Base-by-base conservation (phyloP, 352 stramenopile genomes). In the Peronospora destructor region DNA sequence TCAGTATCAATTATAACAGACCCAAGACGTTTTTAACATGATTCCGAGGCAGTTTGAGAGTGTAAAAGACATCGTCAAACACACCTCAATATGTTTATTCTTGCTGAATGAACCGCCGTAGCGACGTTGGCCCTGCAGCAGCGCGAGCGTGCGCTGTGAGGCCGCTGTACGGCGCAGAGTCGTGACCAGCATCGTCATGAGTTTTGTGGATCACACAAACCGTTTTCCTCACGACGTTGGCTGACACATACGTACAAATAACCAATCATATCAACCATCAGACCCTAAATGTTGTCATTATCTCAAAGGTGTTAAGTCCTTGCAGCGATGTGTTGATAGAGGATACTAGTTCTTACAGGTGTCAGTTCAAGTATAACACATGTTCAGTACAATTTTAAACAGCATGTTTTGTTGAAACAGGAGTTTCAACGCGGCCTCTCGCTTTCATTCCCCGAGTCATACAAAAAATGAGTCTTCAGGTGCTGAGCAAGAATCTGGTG, bases 31-130 rank as follows among this genome's bases (percentile, higher is more conserved):
- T 33, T 32, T 4, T 19, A 7, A 44, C 21, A 28, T 36, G 8
- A 17, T 43, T 46, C 6, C n/a, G 4, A 3, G 2, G 11, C 34
- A n/a, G 13, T 17, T 32, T 21, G 28, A 35, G 11, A 7, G 9
- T 30, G 26, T 30, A 17, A 14, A 39, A 25, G 12, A 6, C 7
- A 13, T 19, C 1, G 1, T 1, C 11, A 12, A 5, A 5, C 59
- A 40, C 45, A 88, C 76, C 71, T 92, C 81, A 28, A 92, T 67
- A 68, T 92, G 74, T 64, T 84, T 78, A 68, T 92, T 92, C 74
- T 90, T 92, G 48, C 53, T 52, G 16, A 90, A 72, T 48, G 78
- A 88, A 5, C 81, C 81, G 13, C 81, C 78, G 58, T 83, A 59
- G 59, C 81, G 81, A 61, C 76, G 70, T 66, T 87, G 80, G 45